Evolutionary conservation across 2,329 filamentous ascomycete species (phyloP).

Genomic region (Hypoxylon sp.): DNA sequence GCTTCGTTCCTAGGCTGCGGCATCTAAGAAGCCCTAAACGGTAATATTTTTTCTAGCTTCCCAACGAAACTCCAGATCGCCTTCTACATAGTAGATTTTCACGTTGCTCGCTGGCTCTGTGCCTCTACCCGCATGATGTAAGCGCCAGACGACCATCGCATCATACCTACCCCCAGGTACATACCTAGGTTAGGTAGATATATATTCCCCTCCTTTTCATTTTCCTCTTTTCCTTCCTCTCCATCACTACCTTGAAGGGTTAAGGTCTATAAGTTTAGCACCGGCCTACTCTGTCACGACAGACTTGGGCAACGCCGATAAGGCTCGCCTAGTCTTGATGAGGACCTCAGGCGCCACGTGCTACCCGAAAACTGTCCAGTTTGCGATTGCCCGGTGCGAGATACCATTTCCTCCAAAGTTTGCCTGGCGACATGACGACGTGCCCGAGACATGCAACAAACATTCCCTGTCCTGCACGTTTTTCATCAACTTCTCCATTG

Average conservation of each 20-base stretch:
- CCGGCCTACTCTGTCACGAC: neutral
- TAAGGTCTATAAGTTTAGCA: neutral
- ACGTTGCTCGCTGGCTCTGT: too few species aligned
- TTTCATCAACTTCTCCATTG: too few species aligned
- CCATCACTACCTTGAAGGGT: neutral
- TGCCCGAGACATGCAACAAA: neutral
- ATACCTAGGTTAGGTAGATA: too few species aligned
- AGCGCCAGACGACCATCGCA: neutral
- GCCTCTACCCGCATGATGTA: neutral
- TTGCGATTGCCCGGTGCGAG: neutral
- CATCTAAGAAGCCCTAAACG: neutral
- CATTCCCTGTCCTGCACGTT: too few species aligned
- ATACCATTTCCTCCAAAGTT: too few species aligned
- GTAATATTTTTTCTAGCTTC: neutral
- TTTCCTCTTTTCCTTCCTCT: neutral
- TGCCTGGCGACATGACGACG: too few species aligned
- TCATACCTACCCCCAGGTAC: too few species aligned
- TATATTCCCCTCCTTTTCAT: neutral
- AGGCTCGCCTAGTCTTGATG: neutral
- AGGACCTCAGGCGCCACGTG: neutral
- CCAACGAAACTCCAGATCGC: neutral
- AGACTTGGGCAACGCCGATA: neutral
- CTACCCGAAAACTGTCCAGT: neutral
- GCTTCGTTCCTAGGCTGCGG: conserved; percentile 4
- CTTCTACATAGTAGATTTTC: neutral